Percentiles rank a stretch among this genome's conserved stretches.
phyloP scores from a whole-genome alignment of 805 yeast species.

The Monosporozyma aquatica region DNA sequence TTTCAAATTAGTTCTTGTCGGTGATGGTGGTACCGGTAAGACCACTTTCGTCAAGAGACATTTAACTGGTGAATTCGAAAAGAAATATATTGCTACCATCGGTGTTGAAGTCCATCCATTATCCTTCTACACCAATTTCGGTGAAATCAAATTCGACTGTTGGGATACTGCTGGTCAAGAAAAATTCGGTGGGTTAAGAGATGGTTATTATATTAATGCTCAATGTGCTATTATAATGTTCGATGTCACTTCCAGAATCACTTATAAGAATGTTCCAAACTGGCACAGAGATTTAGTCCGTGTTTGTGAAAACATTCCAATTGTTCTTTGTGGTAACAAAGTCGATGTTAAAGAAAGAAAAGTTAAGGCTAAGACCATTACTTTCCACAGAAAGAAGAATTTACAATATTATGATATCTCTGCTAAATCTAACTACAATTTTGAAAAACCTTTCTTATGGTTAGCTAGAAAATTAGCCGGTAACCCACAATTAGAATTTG shows the following conservation, averaged over 20 bases:
- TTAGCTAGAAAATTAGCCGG: conserved; percentile 98
- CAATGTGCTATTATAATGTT: conserved; percentile 99
- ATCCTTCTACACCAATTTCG: conserved; percentile 95
- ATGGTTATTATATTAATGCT: conserved; percentile 98
- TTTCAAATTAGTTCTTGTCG: conserved; percentile 96
- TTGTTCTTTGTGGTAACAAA: conserved; percentile 98
- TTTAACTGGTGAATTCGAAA: conserved; percentile 98
- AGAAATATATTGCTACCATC: conserved; percentile 96
- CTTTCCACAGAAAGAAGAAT: conserved; percentile 99
- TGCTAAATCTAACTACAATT: conserved; percentile 98
- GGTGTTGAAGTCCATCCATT: conserved; percentile 99
- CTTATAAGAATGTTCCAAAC: conserved; percentile 99
- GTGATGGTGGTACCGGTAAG: conserved; percentile 99
- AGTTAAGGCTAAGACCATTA: conserved; percentile 99
- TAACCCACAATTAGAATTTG: conserved; percentile 95
- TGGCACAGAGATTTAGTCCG: conserved; percentile 99
- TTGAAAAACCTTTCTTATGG: conserved; percentile 99
- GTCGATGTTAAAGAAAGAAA: conserved; percentile 99
- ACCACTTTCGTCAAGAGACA: conserved; percentile 99
- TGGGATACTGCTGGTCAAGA: conserved; percentile 99
- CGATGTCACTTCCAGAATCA: conserved; percentile 98
- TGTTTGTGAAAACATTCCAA: conserved; percentile 99
- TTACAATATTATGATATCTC: conserved; percentile 98
- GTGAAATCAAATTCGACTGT: conserved; percentile 97
- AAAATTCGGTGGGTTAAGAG: conserved; percentile 99